phyloP scores from a whole-genome alignment of 805 yeast species.

The Candida vartiovaarae region DNA sequence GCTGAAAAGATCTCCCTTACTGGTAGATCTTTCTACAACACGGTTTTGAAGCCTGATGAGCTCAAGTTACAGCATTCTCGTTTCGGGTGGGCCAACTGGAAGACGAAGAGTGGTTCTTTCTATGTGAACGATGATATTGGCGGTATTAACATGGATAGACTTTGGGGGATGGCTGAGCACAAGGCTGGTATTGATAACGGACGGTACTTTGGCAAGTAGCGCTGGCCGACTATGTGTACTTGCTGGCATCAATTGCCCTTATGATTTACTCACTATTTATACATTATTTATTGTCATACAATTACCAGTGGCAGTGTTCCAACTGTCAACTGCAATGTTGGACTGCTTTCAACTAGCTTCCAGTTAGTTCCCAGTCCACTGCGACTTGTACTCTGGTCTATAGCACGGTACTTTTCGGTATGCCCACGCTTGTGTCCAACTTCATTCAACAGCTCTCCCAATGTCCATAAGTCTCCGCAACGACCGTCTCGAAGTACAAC shows the following conservation, averaged over 20 bases:
- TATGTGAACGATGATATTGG: conserved; percentile 71
- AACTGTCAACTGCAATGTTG: no score
- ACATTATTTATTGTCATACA: no score
- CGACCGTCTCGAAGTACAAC: background rate
- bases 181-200: conserved; percentile 24
- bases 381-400: no score
- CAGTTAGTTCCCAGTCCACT: no score
- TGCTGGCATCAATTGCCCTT: no score
- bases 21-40: conserved; percentile 61
- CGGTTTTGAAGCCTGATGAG: conserved; percentile 45
- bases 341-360: no score
- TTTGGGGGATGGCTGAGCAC: conserved; percentile 76
- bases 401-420: no score
- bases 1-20: conserved; percentile 61
- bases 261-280: no score
- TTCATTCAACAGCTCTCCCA: no score
- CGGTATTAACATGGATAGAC: conserved; percentile 75
- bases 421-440: no score
- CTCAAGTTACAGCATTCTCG: conserved; percentile 35
- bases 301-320: no score
- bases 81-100: conserved; percentile 44
- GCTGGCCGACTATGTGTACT: no score
- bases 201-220: conserved; percentile 3
- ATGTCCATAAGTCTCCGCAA: background rate
- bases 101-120: conserved; percentile 31